phyloP scores from a whole-genome alignment of 371 early-diverging fungal genomes.

The Mucor saturninus region DNA sequence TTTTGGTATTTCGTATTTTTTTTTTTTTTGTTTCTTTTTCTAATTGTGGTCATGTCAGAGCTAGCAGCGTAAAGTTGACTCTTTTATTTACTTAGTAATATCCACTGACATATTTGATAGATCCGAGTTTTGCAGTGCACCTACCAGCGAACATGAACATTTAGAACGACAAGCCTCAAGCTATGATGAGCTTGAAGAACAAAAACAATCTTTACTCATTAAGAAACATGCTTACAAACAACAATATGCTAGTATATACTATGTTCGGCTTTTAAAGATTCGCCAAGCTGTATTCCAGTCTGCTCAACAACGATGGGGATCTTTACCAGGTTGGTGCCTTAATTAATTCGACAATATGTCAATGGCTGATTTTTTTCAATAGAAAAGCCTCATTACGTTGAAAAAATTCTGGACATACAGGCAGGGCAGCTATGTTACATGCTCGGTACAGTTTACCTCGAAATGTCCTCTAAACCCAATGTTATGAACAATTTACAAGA shows the following conservation, averaged over 20 bases:
- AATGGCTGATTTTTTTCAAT: background rate
- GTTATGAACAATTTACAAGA: slow-evolving; percentile 82
- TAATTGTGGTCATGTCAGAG: background rate
- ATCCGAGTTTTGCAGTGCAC: slow-evolving; percentile 21
- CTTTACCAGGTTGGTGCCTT: slow-evolving; percentile 31
- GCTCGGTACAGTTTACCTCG: slow-evolving; percentile 86
- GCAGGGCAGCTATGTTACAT: slow-evolving; percentile 69
- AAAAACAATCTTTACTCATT: slow-evolving; percentile 53
- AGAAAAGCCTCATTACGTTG: slow-evolving; percentile 53
- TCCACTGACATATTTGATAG: background rate
- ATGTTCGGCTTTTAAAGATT: slow-evolving; percentile 69
- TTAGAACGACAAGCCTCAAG: slow-evolving; percentile 30
- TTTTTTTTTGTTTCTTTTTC: background rate
- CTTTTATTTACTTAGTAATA: background rate
- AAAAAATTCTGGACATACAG: slow-evolving; percentile 73
- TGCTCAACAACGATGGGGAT: slow-evolving; percentile 62
- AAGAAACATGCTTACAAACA: slow-evolving; percentile 65
- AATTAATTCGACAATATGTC: background rate
- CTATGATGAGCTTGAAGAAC: slow-evolving; percentile 40
- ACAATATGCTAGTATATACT: slow-evolving; percentile 90
- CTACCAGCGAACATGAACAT: slow-evolving; percentile 8
- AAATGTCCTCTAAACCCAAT: slow-evolving; percentile 85
- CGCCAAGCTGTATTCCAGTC: slow-evolving; percentile 56
- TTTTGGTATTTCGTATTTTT: background rate
- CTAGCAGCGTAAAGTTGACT: background rate